Base-by-base conservation (phyloP, 148 eudicot genomes). In the Rhododendron williamsianum region DNA sequence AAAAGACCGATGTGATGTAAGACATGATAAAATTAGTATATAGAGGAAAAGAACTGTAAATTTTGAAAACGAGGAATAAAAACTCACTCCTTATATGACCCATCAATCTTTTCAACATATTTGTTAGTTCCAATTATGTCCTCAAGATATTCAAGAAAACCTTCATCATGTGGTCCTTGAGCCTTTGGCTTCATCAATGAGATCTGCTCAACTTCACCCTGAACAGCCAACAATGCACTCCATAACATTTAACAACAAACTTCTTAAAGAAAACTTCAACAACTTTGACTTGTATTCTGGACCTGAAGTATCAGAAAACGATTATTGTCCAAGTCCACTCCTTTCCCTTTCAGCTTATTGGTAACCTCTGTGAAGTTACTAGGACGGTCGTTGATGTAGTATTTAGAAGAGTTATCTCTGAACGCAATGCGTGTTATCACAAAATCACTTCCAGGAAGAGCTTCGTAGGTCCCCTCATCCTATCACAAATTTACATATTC, bases 271-370 rank as follows among this genome's bases (percentile, higher is more conserved):
- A 41, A 41, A 41, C 45, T 41, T 41, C 45, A 41, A 41, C 45
- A 41, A 41, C 45, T 41, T 41, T 41, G 45, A 41, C 45, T 41
- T 41, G 45, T 41, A 41, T n/a, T 2, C 72, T 65, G 73, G 84
- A 96, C 99, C 99, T 96, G 99, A 78, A 96, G 98, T 88, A 96
- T 96, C 90, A 96, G 82, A 91, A 96, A 96, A 38, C 99, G 96
- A 85, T 96, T 96, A 87, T 96, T 96, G 71, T 96, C 99, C 93
- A 96, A 91, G 91, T 96, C 99, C 15, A 96, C 98, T 84, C 99
- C 99, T 91, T 96, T 96, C 73, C 91, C 98, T 89, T 91, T 96
- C 79, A 96, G 86, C 85, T 92, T 93, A 85, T 91, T 94, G 13
- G 99, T 95, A 81, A 96, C 99, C 87, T 94, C 97, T 19, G 99